Conservation (phyloP, 306 rosid genomes). For the Glycine soja region DNA sequence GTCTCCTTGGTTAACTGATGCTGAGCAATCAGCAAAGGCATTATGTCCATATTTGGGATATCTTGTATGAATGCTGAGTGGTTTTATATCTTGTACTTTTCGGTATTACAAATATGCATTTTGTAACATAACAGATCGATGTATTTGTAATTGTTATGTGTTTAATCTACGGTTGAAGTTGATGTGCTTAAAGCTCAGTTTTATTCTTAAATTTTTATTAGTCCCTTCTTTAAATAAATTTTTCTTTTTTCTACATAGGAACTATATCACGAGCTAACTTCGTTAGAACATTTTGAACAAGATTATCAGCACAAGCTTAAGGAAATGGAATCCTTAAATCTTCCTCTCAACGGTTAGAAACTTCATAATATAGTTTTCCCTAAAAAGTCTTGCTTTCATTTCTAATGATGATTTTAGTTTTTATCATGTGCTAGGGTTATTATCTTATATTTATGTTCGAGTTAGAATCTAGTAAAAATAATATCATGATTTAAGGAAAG, state of each 20-base stretch:
- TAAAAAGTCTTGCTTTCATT: no score
- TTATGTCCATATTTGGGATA: constrained; percentile 5
- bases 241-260: constrained; percentile 57
- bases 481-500: no score
- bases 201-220: not conserved
- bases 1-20: constrained; percentile 25
- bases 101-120: not conserved
- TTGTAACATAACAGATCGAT: constrained; percentile 11
- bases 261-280: constrained; percentile 76
- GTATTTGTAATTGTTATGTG: not conserved
- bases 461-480: no score
- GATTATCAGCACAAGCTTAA: constrained; percentile 73
- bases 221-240: constrained; percentile 35
- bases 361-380: constrained; percentile 16
- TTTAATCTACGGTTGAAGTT: constrained; percentile 29
- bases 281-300: constrained; percentile 87
- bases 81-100: constrained; percentile 19
- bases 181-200: constrained; percentile 6
- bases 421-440: no score
- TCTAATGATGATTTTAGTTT: no score
- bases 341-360: constrained; percentile 76
- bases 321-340: constrained; percentile 76
- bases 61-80: not conserved
- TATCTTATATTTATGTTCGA: no score
- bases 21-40: constrained; percentile 21